Evolutionary conservation across 2,329 filamentous ascomycete species (phyloP), one percentile per base, ranked within the genome.

Genomic region (Colletotrichum navitas): DNA sequence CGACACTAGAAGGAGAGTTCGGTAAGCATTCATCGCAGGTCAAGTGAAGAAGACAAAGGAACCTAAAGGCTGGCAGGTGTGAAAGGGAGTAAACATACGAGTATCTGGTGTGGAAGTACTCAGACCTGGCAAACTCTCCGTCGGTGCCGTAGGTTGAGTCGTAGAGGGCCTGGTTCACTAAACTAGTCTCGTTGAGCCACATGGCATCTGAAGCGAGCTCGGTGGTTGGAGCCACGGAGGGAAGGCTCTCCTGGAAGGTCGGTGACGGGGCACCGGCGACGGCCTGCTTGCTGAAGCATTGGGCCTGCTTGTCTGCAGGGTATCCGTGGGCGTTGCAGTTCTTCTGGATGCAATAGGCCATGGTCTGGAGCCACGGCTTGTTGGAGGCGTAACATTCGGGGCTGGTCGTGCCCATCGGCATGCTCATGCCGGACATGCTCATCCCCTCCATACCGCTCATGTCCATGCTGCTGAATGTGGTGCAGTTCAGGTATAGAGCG

Each of bases 331-430:
- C 12, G 0, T 76, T 74, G 49, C 80, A 81, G 62, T 80, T 78
- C 10, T 76, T 78, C 59, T 78, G 72, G 59, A 81, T 80, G 55
- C 80, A 81, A 18, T 80, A 75, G 0, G 80, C 79, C 76, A 81
- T 76, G 3, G 79, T 80, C 14, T 75, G 74, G 36, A 80, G 74
- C 65, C 81, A 81, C 1, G 74, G 73, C 7, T 62, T 72, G 32
- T 81, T 79, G 14, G 69, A 74, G 1, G 76, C 75, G 70, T 76
- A 81, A 68, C 80, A 81, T 1, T 76, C 75, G 0, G 78, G 74
- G 63, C 5, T 74, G 63, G 16, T 75, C 56, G 26, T 66, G 68
- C n/a, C 55, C 39, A 51, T 63, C 16, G 24, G 21, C 58, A 79
- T 78, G 2, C 34, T 7, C 60, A 60, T 64, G 29, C 32, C 36